These are phyloP conservation scores for Aureobasidium lini DNA, from an alignment of 2,329 filamentous ascomycete genomes.

Conservation along the genomic window DNA sequence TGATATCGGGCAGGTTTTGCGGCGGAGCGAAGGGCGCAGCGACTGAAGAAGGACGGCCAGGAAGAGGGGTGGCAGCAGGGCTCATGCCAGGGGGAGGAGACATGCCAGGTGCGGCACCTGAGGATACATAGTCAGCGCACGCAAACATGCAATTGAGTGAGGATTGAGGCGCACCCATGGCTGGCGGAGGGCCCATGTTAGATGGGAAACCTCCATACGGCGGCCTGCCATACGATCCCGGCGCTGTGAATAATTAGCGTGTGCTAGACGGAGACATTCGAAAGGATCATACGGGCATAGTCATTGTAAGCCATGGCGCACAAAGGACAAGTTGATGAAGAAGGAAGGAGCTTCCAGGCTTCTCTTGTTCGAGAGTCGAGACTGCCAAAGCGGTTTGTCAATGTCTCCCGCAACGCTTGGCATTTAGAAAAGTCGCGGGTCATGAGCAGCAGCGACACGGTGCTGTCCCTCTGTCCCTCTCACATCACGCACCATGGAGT, in stretches of 20 bases:
- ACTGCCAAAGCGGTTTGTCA: not conserved
- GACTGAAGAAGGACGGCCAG: constrained; percentile 56
- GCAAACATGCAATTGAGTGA: not conserved
- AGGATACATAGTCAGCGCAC: not conserved
- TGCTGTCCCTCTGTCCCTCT: not conserved
- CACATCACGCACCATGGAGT: constrained; percentile 22
- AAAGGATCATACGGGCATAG: constrained; percentile 20
- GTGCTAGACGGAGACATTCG: not conserved
- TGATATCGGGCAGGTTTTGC: constrained; percentile 93
- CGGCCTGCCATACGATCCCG: constrained; percentile 59
- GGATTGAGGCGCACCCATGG: constrained; percentile 58
- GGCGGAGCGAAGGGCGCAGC: constrained; percentile 79
- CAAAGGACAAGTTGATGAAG: not conserved
- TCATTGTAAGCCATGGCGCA: constrained; percentile 28
- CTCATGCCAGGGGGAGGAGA: constrained; percentile 70
- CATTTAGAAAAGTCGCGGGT: constrained; percentile 12
- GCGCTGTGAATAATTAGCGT: constrained; percentile 22
- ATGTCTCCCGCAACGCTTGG: not conserved
- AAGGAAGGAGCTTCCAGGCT: not conserved
- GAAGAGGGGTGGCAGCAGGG: constrained; percentile 55
- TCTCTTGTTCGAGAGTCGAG: not conserved
- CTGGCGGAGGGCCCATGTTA: constrained; percentile 70
- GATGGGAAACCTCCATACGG: constrained; percentile 51
- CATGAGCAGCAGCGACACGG: not conserved
- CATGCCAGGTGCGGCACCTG: constrained; percentile 61